Evolutionary conservation across 192 early-diverging fungal genomes (phyloP), one percentile per base, ranked within the genome.

Genomic region (Podila epicladia): DNA sequence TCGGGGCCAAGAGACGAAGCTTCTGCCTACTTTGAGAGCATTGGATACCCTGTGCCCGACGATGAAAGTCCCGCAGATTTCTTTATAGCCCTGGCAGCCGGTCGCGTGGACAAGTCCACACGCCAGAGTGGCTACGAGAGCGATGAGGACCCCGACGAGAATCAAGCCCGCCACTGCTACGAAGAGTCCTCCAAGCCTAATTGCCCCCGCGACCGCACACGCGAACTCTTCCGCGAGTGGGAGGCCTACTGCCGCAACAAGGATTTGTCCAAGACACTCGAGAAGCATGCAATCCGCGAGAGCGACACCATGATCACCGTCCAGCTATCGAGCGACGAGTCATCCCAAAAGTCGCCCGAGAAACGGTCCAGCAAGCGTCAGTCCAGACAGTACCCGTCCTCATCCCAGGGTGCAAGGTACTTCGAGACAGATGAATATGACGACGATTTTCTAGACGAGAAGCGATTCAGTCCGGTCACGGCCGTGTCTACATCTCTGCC

Each of bases 41-140:
- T 91, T 49, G 90, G 90, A 3, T 86, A 73, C 41, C 55, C 62
- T 22, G 69, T 69, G 9, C 83, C 82, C 7, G 41, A 69, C 2
- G 83, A 82, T 17, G 73, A 76, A 57, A 76, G 73, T 29, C 86
- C 86, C 2, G 78, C 87, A n/a, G 91, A 92, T 68, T 92, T 88
- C 58, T 91, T 87, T 62, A 92, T 92, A 82, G 83, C 90, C 35
- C 82, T 91, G 4, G 85, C 85, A 4, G 82, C 90, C 13, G 90
- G 90, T 29, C 71, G 76, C 11, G 82, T 89, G 4, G n/a, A 65
- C 31, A 65, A 71, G 55, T 45, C 50, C 5, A 9, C 8, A 9
- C 41, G 61, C 17, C 22, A 17, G 11, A 12, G 9, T 22, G 67
- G 41, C 9, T 68, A 69, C 26, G 66, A 64, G 12, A 61, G 41